Base-by-base conservation (phyloP, 192 early-diverging fungal species). In the Chytriomyces confervae region DNA sequence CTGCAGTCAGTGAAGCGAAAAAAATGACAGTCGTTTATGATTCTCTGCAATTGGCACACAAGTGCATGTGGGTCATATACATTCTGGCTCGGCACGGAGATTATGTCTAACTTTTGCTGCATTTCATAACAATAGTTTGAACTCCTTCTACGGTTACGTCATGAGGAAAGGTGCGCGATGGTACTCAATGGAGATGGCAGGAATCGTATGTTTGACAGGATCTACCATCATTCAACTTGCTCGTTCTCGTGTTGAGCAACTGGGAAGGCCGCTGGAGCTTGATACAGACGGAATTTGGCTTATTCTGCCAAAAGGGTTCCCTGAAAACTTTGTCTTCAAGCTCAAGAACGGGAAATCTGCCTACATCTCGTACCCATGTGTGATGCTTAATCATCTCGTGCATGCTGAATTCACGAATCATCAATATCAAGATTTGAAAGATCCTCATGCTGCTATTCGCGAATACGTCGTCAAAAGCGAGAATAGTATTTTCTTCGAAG, bases 261-360 rank as follows among this genome's bases (percentile, higher is more conserved):
- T 99, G 45, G 98, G 98, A 0, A 85, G 94, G 29, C 96, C 98
- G 5, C 86, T 99, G 9, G 98, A 99, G 84, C 85, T 99, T 48
- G 98, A 99, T 79, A 99, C 98, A 16, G 98, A 99, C 74, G 98
- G 98, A 67, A 98, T 99, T 80, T 79, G 97, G 97, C 98, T 96
- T 80, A 96, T 96, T 27, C 86, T 99, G 51, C 98, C 98, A 0
- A 81, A 90, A 24, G 89, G 89, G 0, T 99, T 99, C 63, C 98
- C 98, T 0, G 96, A 97, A 78, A 95, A 96, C 79, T 96, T 93
- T 81, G 83, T 86, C 6, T 98, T 98, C 84, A 91, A 89, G 65
- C 86, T 97, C 50, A 88, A 86, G 61, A 90, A 89, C 66, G 95
- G 94, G 23, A 96, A 95, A 79, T 86, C 83, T 0, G 87, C 94